Conservation (phyloP, 179 eudicot genomes). For the Silene coronaria region DNA sequence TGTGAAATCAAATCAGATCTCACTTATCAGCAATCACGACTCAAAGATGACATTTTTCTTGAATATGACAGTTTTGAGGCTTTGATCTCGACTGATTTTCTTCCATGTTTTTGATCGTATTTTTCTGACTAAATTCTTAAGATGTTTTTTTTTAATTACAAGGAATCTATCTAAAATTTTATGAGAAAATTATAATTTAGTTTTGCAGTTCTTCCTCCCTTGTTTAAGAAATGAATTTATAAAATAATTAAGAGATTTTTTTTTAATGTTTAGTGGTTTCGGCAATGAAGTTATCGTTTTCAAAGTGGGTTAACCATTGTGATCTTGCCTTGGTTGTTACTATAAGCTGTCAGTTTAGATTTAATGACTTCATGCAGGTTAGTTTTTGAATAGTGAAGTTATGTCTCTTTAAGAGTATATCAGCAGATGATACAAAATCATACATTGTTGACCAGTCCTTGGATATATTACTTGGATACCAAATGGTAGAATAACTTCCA, state of each 20-base stretch:
- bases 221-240: not conserved
- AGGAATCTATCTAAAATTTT: not conserved
- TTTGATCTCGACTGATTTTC: not conserved
- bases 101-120: not conserved
- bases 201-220: not conserved
- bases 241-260: not conserved
- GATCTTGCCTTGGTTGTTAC: not conserved
- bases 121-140: not conserved
- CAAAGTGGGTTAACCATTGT: not conserved
- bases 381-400: not conserved
- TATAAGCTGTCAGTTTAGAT: not conserved
- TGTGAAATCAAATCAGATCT: not conserved
- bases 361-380: not conserved
- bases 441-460: not conserved
- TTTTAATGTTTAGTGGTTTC: not conserved
- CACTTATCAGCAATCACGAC: not conserved
- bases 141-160: not conserved
- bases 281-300: not conserved
- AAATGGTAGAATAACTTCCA: too few species aligned
- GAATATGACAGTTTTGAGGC: not conserved
- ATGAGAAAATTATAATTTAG: not conserved
- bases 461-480: not conserved
- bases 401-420: not conserved
- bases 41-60: not conserved
- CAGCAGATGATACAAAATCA: not conserved